Conservation (phyloP, 805 yeast species). For the Scheffersomyces spartinae region DNA sequence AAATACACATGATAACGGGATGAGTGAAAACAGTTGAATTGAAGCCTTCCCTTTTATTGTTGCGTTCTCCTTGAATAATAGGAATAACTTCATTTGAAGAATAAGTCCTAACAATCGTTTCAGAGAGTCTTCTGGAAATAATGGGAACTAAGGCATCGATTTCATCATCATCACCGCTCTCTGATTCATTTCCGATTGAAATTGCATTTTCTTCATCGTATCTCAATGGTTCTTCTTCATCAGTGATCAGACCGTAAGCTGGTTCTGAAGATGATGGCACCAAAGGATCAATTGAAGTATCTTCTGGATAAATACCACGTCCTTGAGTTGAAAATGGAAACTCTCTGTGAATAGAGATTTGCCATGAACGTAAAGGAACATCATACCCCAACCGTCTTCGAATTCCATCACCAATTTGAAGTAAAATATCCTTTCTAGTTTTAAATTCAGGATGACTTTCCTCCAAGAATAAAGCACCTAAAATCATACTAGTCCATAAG, state of each 20-base stretch:
- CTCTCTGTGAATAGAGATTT: too few species aligned
- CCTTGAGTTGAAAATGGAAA: too few species aligned
- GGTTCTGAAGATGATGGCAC: neutral
- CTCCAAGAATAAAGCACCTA: constrained; percentile 37
- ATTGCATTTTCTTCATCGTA: neutral
- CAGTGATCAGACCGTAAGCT: neutral
- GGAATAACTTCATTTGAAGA: too few species aligned
- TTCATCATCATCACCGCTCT: constrained; percentile 9
- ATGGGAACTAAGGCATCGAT: constrained; percentile 1
- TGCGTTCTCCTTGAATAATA: constrained; percentile 1
- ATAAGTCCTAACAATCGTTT: too few species aligned
- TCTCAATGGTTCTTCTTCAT: neutral
- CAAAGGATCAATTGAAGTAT: constrained; percentile 1
- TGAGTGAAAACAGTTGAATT: constrained; percentile 15
- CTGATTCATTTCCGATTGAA: too few species aligned
- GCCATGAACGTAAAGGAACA: constrained; percentile 13
- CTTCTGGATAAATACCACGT: too few species aligned
- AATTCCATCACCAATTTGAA: constrained; percentile 32
- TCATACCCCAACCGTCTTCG: constrained; percentile 8
- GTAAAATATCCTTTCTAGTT: constrained; percentile 30
- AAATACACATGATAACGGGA: constrained; percentile 18
- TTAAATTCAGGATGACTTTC: constrained; percentile 37
- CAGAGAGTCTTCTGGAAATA: too few species aligned
- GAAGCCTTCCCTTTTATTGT: constrained; percentile 7
- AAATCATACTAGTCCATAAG: constrained; percentile 21